A percentile compares a stretch with the other conserved stretches of the same genome.
Conservation (phyloP, 2,329 filamentous ascomycete genomes). For the Polychaeton citri region DNA sequence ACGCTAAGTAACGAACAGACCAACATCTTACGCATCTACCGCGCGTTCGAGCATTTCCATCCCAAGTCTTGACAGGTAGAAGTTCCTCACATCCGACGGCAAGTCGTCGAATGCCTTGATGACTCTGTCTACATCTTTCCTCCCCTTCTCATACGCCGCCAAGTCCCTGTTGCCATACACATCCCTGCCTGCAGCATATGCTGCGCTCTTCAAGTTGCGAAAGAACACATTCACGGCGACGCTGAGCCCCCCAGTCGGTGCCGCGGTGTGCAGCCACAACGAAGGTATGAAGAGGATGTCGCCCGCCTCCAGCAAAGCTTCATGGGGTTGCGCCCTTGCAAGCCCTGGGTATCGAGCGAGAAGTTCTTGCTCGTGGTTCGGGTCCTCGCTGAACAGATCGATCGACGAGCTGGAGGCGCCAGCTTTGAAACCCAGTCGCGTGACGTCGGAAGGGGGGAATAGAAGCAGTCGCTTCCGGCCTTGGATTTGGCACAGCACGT, state of each 20-base stretch:
- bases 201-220: slow-evolving; percentile 42
- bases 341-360: slow-evolving; percentile 10
- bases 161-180: slow-evolving; percentile 83
- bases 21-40: neutral
- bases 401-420: slow-evolving; percentile 70
- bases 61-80: slow-evolving; percentile 61
- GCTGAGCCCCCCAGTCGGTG: slow-evolving; percentile 43
- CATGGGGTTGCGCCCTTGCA: slow-evolving; percentile 46
- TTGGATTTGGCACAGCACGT: slow-evolving; percentile 66
- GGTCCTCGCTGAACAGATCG: slow-evolving; percentile 45
- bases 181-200: slow-evolving; percentile 63
- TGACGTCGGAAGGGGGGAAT: slow-evolving; percentile 66
- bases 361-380: slow-evolving; percentile 4
- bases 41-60: slow-evolving; percentile 42
- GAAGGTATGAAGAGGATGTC: slow-evolving; percentile 72
- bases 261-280: slow-evolving; percentile 70
- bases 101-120: slow-evolving; percentile 49
- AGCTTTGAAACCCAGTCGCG: slow-evolving; percentile 54
- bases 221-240: slow-evolving; percentile 89
- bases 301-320: slow-evolving; percentile 53
- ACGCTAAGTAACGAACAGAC: neutral
- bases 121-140: slow-evolving; percentile 58
- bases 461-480: slow-evolving; percentile 63
- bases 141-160: slow-evolving; percentile 69
- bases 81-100: slow-evolving; percentile 53